Percentiles rank a stretch among this genome's conserved stretches.
These are phyloP conservation scores for Chaetomiaceae sp. DNA, from an alignment of 2,329 filamentous ascomycete species.

Conservation along the genomic window DNA sequence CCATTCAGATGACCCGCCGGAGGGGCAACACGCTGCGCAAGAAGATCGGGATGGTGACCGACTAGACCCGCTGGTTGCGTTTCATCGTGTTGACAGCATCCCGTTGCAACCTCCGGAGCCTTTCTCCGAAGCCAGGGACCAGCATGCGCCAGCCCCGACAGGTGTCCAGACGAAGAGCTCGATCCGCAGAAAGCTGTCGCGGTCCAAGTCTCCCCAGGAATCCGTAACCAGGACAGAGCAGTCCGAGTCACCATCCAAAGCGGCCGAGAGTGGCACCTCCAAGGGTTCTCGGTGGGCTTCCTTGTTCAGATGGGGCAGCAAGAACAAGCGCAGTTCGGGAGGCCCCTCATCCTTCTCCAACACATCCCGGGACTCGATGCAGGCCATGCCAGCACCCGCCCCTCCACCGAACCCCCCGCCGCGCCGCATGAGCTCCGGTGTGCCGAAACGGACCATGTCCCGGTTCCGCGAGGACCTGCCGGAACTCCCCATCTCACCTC, in stretches of 20 bases:
- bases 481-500: slow-evolving; percentile 79
- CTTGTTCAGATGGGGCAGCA: slow-evolving; percentile 67
- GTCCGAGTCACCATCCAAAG: slow-evolving; percentile 48
- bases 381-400: slow-evolving; percentile 39
- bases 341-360: slow-evolving; percentile 82
- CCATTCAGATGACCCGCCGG: slow-evolving; percentile 36
- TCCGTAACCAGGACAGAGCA: slow-evolving; percentile 44
- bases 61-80: slow-evolving; percentile 38
- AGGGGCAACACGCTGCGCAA: slow-evolving; percentile 31
- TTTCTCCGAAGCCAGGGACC: slow-evolving; percentile 20
- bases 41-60: slow-evolving; percentile 21
- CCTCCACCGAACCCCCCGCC: slow-evolving; percentile 33
- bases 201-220: slow-evolving; percentile 47
- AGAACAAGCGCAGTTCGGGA: slow-evolving; percentile 51
- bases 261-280: slow-evolving; percentile 50
- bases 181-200: slow-evolving; percentile 44
- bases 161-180: slow-evolving; percentile 34
- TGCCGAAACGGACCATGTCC: slow-evolving; percentile 77
- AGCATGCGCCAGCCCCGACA: slow-evolving; percentile 25
- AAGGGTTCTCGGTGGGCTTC: slow-evolving; percentile 56
- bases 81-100: slow-evolving; percentile 46
- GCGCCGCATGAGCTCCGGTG: slow-evolving; percentile 37
- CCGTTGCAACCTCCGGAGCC: slow-evolving; percentile 32
- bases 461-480: slow-evolving; percentile 91
- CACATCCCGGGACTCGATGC: slow-evolving; percentile 83